Conservation (phyloP, 192 early-diverging fungal genomes). For the Diversispora epigaea region DNA sequence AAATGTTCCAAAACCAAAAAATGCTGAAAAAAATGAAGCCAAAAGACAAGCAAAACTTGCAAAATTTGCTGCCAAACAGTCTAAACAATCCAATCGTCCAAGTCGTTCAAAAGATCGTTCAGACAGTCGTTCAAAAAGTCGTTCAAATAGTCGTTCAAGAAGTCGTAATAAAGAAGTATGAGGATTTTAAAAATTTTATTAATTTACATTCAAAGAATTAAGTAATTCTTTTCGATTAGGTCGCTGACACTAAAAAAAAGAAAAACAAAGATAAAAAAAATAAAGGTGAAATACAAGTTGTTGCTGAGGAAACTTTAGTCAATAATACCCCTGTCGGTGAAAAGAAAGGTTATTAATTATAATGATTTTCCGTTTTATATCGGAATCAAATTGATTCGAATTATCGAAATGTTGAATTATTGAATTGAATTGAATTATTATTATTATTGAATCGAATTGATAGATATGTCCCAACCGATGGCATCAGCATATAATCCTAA, state of each 20-base stretch:
- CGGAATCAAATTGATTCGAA: neutral
- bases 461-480: constrained; percentile 75
- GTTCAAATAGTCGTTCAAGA: no score
- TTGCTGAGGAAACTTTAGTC: constrained; percentile 33
- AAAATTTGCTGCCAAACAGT: constrained; percentile 62
- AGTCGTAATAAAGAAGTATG: neutral
- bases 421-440: neutral
- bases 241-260: constrained; percentile 28
- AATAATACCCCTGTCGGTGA: constrained; percentile 39
- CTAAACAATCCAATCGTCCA: no score
- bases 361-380: constrained; percentile 62
- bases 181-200: constrained; percentile 13
- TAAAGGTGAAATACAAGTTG: constrained; percentile 49
- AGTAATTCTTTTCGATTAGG: neutral
- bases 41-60: constrained; percentile 88
- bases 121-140: no score
- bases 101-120: no score
- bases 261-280: constrained; percentile 63
- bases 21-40: constrained; percentile 87
- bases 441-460: neutral
- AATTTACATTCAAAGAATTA: neutral
- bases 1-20: constrained; percentile 60
- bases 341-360: constrained; percentile 35
- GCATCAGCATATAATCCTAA: constrained; percentile 82
- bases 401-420: no score